Base-by-base conservation (phyloP, 345 rosid species). In the Salix caprea region DNA sequence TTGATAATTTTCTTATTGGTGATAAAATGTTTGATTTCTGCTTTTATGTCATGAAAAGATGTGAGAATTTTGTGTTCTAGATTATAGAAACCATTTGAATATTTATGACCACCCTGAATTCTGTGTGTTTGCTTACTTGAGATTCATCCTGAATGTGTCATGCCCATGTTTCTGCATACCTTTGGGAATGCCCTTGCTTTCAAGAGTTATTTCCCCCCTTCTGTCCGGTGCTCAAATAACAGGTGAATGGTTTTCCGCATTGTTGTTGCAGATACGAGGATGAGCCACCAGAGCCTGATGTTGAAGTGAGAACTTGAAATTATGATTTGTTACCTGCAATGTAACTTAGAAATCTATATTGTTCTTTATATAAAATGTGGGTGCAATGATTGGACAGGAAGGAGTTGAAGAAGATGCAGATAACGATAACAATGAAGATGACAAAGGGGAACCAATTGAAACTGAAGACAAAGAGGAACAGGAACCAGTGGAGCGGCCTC, bases 261-360 rank as follows among this genome's bases (percentile, higher is more conserved):
- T 65, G 24, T 37, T 40, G 23, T 12, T 26, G 50, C 78, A 91
- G 97, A 48, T 93, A 95, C 24, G 97, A 90, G 73, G 98, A 95
- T 30, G 98, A 91, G 88, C 97, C 97, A 40, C 77, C 82, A 11
- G 94, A 95, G 91, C 94, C 96, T 44, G 96, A 95, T 42, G 82
- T 90, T 58, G 99, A 95, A 69, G 99, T 91, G 74, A 74, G 87
- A 71, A 44, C 13, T 69, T 23, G 19, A 54, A 58, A 0, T n/a
- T 67, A 46, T 30, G 13, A 8, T 28, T 36, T 46, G 4, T 23
- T 76, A 39, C 0, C 9, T 18, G 8, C 32, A 4, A 24, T 60
- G 23, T 48, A 44, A 36, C 23, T 11, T 16, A 50, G 13, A 9
- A 19, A 40, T 30, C 10, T n/a, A 34, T 14, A 6, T 24, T 69